Conservation (phyloP, 352 stramenopile genomes). For the Elongisporangium undulatum region DNA sequence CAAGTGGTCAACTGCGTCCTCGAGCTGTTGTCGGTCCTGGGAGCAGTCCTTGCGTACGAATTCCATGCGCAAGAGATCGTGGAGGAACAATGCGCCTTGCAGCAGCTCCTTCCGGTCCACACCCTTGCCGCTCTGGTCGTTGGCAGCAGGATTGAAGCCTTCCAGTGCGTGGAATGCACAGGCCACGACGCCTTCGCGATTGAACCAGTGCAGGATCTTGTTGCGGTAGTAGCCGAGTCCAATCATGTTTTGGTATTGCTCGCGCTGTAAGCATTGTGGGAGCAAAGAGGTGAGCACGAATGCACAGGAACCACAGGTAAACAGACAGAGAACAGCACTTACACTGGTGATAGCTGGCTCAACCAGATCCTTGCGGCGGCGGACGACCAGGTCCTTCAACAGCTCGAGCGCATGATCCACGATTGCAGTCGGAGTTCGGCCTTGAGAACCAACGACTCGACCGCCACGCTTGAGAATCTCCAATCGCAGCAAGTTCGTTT, state of each 20-base stretch:
- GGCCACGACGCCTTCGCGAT: constrained; percentile 68
- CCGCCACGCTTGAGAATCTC: constrained; percentile 70
- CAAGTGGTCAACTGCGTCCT: constrained; percentile 29
- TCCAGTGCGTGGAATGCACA: constrained; percentile 71
- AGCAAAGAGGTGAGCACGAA: neutral
- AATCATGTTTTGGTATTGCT: constrained; percentile 86
- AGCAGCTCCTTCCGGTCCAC: constrained; percentile 51
- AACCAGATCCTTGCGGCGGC: constrained; percentile 68
- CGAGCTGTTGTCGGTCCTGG: constrained; percentile 37
- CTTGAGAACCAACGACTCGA: constrained; percentile 66
- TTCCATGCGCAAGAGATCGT: constrained; percentile 76
- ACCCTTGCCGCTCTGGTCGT: constrained; percentile 9
- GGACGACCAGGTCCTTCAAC: constrained; percentile 64
- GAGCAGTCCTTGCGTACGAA: constrained; percentile 70
- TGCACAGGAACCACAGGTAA: neutral
- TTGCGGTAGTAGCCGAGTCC: constrained; percentile 85
- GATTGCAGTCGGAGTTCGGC: constrained; percentile 55
- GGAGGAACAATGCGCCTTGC: constrained; percentile 58
- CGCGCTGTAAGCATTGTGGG: constrained; percentile 25
- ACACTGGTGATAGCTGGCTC: constrained; percentile 75
- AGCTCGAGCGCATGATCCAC: constrained; percentile 65
- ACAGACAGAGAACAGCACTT: constrained; percentile 9
- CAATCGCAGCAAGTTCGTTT: constrained; percentile 66
- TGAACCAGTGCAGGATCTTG: constrained; percentile 86
- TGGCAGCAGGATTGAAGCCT: constrained; percentile 22